Base-by-base conservation (phyloP, 352 stramenopile genomes). In the Globisporangium middletonii region DNA sequence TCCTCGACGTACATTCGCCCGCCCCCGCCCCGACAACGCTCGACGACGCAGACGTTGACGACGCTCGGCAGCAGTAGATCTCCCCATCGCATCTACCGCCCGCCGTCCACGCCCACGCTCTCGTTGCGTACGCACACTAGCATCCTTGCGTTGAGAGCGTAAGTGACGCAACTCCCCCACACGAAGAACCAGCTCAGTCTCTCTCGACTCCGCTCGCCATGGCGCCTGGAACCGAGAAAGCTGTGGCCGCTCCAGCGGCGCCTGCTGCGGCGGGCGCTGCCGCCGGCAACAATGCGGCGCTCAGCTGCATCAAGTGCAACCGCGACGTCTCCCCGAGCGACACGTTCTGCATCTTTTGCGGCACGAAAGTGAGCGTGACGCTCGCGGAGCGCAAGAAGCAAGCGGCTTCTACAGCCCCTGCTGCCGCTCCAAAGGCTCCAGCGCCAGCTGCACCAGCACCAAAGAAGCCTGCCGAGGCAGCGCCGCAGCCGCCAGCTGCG, bases 331-430 rank as follows among this genome's bases (percentile, higher is more conserved):
- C 82, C 47, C 69, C 84, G 54, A 54, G 76, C 28, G 84, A 94
- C 71, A 71, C 82, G 45, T 92, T 94, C 68, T 94, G 84, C 67
- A 94, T 94, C 68, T 94, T 88, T 69, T 94, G 84, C 57, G 84
- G 84, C 61, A 94, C 82, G 55, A 92, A 92, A 53, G 82, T 92
- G 59, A 84, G 73, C 53, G 63, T 83, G 51, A 82, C 78, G 63
- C 55, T 87, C 28, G 72, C 74, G 6, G 73, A 86, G 65, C 74
- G 78, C 42, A 79, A 83, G 58, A 65, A 70, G 43, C 42, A 62
- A 13, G 50, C 69, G 19, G 44, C 65, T 4, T 23, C 63, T 9
- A 47, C 65, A 1, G 30, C 60, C 0, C 37, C 61, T 15, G 59
- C 70, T 3, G 60, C 64, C 33, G 63, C 70, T 3, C 50, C 50